Percentiles rank a stretch among this genome's conserved stretches.
Conservation (phyloP, 2,329 filamentous ascomycete species). For the Intubia oerlemansii region DNA sequence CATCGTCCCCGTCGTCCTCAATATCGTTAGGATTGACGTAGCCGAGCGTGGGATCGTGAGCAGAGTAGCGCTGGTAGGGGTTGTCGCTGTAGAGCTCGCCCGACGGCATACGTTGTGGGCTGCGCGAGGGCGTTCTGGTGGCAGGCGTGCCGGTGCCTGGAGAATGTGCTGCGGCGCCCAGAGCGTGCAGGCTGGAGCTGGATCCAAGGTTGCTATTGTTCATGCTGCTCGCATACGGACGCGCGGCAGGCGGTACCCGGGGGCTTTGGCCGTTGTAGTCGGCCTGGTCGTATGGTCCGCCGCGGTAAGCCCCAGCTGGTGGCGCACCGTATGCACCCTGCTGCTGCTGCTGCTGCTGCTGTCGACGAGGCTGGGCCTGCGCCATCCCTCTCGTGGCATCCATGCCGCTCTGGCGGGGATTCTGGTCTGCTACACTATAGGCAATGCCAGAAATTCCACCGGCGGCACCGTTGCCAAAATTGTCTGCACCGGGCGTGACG, state of each 20-base stretch:
- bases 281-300: slow-evolving; percentile 5
- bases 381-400: slow-evolving; percentile 22
- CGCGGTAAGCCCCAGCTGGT: neutral
- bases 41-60: slow-evolving; percentile 27
- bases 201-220: too few species aligned
- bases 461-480: slow-evolving; percentile 37
- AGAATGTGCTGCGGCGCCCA: slow-evolving; percentile 14
- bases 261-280: slow-evolving; percentile 19
- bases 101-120: slow-evolving; percentile 21
- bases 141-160: slow-evolving; percentile 16
- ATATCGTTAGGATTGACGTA: slow-evolving; percentile 61
- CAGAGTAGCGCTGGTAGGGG: slow-evolving; percentile 41
- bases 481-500: slow-evolving; percentile 43
- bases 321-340: slow-evolving; percentile 3
- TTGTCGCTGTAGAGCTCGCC: slow-evolving; percentile 35
- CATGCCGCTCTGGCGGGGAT: slow-evolving; percentile 41
- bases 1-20: slow-evolving; percentile 75
- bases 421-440: slow-evolving; percentile 40
- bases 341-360: slow-evolving; percentile 6
- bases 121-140: slow-evolving; percentile 21
- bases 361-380: slow-evolving; percentile 3
- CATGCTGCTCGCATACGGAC: too few species aligned
- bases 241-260: too few species aligned
- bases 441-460: slow-evolving; percentile 50
- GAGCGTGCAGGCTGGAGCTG: slow-evolving; percentile 20